phyloP scores from a whole-genome alignment of 2,329 filamentous ascomycete genomes.

The Aspergillus sojae region DNA sequence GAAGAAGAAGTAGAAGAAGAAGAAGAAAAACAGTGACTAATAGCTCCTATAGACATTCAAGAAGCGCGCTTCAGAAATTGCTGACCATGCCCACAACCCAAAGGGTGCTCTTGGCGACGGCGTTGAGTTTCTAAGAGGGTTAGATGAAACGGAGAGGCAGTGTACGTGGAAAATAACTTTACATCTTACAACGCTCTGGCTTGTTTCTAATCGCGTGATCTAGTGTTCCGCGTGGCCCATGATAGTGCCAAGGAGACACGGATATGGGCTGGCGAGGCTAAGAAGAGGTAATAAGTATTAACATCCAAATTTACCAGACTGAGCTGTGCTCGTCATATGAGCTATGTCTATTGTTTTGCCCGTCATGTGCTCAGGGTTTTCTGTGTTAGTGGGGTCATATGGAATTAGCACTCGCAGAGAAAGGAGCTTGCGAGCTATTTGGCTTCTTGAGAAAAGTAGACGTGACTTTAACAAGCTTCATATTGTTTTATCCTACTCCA shows the following conservation, averaged over 20 bases:
- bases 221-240: constrained; percentile 72
- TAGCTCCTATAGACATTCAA: constrained; percentile 69
- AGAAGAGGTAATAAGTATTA: constrained; percentile 41
- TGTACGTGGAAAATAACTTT: constrained; percentile 40
- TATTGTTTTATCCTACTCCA: neutral
- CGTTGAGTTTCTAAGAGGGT: constrained; percentile 79
- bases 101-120: constrained; percentile 67
- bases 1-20: neutral
- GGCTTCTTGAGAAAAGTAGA: neutral
- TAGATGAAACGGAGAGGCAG: constrained; percentile 87
- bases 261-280: constrained; percentile 69
- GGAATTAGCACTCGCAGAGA: neutral
- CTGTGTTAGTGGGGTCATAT: neutral
- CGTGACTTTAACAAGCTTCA: neutral
- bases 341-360: neutral
- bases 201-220: neutral
- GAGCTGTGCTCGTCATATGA: constrained; percentile 32
- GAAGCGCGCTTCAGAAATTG: constrained; percentile 76
- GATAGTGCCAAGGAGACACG: constrained; percentile 71
- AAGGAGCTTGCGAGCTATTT: neutral
- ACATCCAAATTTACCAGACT: constrained; percentile 8
- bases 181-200: neutral
- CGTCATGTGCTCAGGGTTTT: neutral
- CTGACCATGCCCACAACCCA: constrained; percentile 85
- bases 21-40: neutral